Conservation (phyloP, 768 basidiomycete genomes). For the Suillus discolor region DNA sequence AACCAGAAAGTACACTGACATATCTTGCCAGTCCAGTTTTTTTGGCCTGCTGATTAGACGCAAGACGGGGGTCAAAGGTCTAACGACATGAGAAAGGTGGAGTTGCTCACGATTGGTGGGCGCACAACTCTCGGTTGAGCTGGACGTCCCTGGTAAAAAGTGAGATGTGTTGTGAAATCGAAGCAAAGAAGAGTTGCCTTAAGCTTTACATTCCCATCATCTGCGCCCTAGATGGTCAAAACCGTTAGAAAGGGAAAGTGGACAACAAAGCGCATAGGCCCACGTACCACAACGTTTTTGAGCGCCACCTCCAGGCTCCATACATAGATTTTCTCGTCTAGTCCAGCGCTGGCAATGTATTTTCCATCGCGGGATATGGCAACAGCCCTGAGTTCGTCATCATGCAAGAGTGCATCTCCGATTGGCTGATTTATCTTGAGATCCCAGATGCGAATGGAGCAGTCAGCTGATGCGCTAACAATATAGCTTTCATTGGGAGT, state of each 20-base stretch:
- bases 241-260: background rate
- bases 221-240: no score
- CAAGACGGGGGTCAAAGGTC: no score
- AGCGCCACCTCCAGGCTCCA: conserved; percentile 65
- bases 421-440: background rate
- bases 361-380: conserved; percentile 79
- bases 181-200: background rate
- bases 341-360: conserved; percentile 79
- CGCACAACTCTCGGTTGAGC: background rate
- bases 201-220: background rate
- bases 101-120: background rate
- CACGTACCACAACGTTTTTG: background rate
- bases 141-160: no score
- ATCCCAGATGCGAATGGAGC: background rate
- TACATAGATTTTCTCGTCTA: conserved; percentile 71
- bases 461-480: background rate
- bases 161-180: no score
- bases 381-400: conserved; percentile 74
- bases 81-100: no score
- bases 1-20: no score
- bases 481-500: background rate
- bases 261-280: no score
- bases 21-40: no score
- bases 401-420: conserved; percentile 62
- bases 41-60: no score